Evolutionary conservation across 441 rosid species (phyloP), one percentile per base, ranked within the genome.

Genomic region (Breynia disticha): DNA sequence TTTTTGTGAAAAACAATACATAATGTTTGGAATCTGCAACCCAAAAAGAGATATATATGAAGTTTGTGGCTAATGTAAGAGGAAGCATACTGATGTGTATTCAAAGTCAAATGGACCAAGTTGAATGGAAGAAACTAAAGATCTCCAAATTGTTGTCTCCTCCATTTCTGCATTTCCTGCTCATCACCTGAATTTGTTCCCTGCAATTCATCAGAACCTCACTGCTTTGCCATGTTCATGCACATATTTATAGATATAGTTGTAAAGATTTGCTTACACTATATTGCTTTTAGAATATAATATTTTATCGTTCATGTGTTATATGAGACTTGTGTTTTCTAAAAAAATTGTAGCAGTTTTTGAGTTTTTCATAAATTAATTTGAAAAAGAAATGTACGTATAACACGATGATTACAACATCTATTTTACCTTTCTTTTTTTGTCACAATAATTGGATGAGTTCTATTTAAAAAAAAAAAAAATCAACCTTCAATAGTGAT

Each of bases 41-140:
- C 45, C 22, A 60, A 53, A 32, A 49, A 60, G 52, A 60, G 66
- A 60, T 56, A 57, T 15, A 60, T 55, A 14, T 39, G 35, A 52
- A 59, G 58, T 54, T 18, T 46, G 50, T 21, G 11, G 35, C 24
- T 9, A 46, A 56, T 56, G 57, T 16, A n/a, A 43, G 24, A n/a
- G 59, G 70, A 55, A 61, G 62, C 81, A 73, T 59, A 47, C 57
- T 69, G 69, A 64, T 75, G 72, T 66, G 32, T 24, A 69, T 60
- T 46, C 62, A 62, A 42, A 66, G 80, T 80, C 86, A 78, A 64
- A 70, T 61, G 66, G 79, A 69, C 78, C 81, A 73, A 51, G 76
- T 58, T 39, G 75, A 67, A 28, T 63, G 65, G 65, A 57, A 62
- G 66, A 55, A 48, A 51, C 37, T 60, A 48, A 61, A n/a, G 47